These are phyloP conservation scores for Cladorrhinum sp. DNA, from an alignment of 2,329 filamentous ascomycete species.

Conservation along the genomic window DNA sequence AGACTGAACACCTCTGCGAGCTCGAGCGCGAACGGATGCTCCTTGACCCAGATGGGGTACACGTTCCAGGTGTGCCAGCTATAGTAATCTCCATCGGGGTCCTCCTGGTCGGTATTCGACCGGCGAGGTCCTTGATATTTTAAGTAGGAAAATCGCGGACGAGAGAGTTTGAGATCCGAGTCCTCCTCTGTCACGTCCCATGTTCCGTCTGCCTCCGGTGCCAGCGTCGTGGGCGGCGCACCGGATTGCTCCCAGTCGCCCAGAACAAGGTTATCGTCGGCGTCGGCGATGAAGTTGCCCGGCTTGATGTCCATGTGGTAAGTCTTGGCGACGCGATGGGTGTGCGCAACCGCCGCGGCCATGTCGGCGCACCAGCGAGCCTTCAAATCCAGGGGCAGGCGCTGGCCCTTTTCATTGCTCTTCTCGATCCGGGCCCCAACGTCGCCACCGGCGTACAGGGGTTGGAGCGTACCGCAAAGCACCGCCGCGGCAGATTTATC, in stretches of 20 bases:
- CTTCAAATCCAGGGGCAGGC: slow-evolving; percentile 19
- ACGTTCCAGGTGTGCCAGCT: slow-evolving; percentile 21
- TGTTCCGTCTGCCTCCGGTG: slow-evolving; percentile 25
- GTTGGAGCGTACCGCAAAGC: slow-evolving; percentile 23
- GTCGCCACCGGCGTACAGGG: slow-evolving; percentile 15
- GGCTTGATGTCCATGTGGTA: slow-evolving; percentile 34
- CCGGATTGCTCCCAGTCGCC: slow-evolving; percentile 19
- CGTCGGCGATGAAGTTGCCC: slow-evolving; percentile 23
- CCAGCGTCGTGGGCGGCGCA: slow-evolving; percentile 16
- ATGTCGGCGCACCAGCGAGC: slow-evolving; percentile 28
- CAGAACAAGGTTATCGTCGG: slow-evolving; percentile 9
- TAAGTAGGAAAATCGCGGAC: slow-evolving; percentile 11
- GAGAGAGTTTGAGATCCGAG: background rate
- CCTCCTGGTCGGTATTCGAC: slow-evolving; percentile 16
- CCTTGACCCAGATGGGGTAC: slow-evolving; percentile 19
- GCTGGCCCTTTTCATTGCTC: slow-evolving; percentile 13
- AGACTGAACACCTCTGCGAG: slow-evolving; percentile 26
- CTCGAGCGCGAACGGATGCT: slow-evolving; percentile 20
- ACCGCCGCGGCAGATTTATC: slow-evolving; percentile 5
- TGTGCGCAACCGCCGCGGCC: slow-evolving; percentile 25
- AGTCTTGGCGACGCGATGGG: slow-evolving; percentile 23
- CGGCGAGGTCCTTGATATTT: slow-evolving; percentile 21
- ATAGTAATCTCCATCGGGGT: background rate
- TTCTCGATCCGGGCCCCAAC: slow-evolving; percentile 19
- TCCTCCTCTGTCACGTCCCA: slow-evolving; percentile 22